Evolutionary conservation across 2,329 filamentous ascomycete genomes (phyloP), one percentile per base, ranked within the genome.

Genomic region (Hymenoscyphus linearis): DNA sequence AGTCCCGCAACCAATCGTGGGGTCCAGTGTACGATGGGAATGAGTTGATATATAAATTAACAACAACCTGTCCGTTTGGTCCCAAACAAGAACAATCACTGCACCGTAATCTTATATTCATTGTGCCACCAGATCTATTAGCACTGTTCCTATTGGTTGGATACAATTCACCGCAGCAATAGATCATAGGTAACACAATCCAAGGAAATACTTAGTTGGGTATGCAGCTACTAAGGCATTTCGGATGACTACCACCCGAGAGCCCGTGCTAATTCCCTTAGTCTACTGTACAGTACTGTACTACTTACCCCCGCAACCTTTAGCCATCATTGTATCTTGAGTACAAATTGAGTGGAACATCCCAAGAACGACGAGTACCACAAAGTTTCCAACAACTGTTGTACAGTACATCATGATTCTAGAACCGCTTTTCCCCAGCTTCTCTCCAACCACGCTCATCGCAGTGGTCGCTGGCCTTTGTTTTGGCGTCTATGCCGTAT

Each of bases 331-430:
- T 2, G n/a, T n/a, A 50, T 22, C 5, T 22, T 9, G 18, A 22
- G 40, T 10, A 22, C n/a, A 47, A 47, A 47, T n/a, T 5, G 40
- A 47, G n/a, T 22, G 18, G 12, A 47, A 47, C 18, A 47, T 12
- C n/a, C 12, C 40, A 10, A 10, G n/a, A 12, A 7, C 22, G 18
- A 7, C 40, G 16, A 10, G n/a, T 18, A n/a, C 5, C 16, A 44
- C 2, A 3, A 44, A 9, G 9, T 9, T 18, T 5, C 18, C n/a
- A 44, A 44, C n/a, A n/a, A 31, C 6, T 31, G 31, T 31, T 31
- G n/a, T 16, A 40, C 16, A 44, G 6, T 18, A n/a, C 52, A 34
- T 36, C 52, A 58, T 58, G 56, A 26, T 58, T 34, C 35, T 44
- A 14, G n/a, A 52, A 10, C 56, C 44, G 6, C n/a, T 27, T 1